These are phyloP conservation scores for Jatropha multifida DNA, from an alignment of 441 rosid genomes.

Conservation along the genomic window DNA sequence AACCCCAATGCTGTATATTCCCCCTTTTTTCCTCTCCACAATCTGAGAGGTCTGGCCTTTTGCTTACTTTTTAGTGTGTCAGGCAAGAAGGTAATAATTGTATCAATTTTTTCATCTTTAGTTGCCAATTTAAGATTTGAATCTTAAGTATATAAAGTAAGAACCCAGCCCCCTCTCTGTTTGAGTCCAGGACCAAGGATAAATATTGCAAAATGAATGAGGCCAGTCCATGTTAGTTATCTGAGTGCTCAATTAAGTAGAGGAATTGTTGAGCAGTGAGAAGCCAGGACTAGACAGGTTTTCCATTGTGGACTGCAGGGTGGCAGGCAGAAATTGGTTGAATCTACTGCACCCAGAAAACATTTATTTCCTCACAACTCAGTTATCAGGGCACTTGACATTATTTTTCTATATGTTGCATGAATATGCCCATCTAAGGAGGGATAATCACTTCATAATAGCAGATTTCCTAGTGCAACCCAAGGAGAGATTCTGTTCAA, in stretches of 20 bases:
- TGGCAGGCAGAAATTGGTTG: background rate
- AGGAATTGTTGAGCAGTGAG: background rate
- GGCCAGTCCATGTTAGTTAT: background rate
- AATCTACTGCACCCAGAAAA: too few species aligned
- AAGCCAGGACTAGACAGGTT: background rate
- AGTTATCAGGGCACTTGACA: background rate
- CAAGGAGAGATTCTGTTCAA: background rate
- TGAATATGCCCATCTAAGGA: background rate
- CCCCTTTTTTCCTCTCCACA: background rate
- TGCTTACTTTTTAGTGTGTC: background rate
- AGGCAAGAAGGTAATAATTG: background rate
- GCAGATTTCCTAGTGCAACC: background rate
- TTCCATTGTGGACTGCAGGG: background rate
- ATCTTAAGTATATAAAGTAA: background rate
- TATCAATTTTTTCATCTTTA: background rate
- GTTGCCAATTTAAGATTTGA: background rate
- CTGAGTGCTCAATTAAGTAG: background rate
- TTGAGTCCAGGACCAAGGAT: background rate
- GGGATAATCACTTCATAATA: background rate
- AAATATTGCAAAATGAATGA: background rate
- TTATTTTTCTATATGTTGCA: background rate
- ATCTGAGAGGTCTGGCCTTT: background rate
- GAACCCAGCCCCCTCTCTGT: background rate
- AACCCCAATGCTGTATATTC: background rate
- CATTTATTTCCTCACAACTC: too few species aligned